Evolutionary conservation across 371 early-diverging fungal genomes (phyloP).

Genomic region (Mucor irregularis): DNA sequence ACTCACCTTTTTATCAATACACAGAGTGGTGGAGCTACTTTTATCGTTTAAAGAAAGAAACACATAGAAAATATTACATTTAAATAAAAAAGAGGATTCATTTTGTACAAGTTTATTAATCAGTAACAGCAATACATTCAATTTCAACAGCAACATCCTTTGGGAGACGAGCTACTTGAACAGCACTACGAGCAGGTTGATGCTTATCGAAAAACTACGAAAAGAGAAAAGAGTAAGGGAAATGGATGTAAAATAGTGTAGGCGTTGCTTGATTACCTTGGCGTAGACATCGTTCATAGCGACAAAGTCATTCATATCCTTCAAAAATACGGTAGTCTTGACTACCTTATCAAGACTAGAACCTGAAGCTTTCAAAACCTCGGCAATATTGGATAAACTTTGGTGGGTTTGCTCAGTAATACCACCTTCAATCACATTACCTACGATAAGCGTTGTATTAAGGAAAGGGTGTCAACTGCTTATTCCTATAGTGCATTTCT

Average conservation of each 20-base stretch:
- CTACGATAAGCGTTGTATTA: constrained; percentile 12
- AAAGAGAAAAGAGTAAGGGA: background rate
- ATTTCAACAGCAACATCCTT: constrained; percentile 89
- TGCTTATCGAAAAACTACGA: constrained; percentile 58
- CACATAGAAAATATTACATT: background rate
- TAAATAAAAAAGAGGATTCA: background rate
- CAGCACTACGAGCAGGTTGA: constrained; percentile 86
- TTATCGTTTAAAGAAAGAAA: constrained; percentile 16
- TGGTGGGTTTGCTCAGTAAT: constrained; percentile 77
- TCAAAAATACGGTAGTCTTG: constrained; percentile 92
- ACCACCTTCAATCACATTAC: constrained; percentile 64
- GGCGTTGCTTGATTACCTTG: constrained; percentile 14
- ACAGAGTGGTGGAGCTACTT: constrained; percentile 44
- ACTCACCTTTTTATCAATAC: background rate
- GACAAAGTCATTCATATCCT: constrained; percentile 87
- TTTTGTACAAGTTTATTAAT: constrained; percentile 21
- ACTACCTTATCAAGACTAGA: constrained; percentile 77
- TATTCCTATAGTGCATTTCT: background rate
- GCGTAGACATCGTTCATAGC: constrained; percentile 85
- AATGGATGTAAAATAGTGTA: background rate
- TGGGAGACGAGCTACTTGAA: constrained; percentile 90
- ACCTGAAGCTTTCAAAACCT: constrained; percentile 76
- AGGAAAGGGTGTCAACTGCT: background rate
- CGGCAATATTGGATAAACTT: constrained; percentile 74
- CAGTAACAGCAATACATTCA: constrained; percentile 77